Evolutionary conservation across 495 filamentous ascomycete species (phyloP), one percentile per base, ranked within the genome.

Genomic region (Achaetomiella virescens): DNA sequence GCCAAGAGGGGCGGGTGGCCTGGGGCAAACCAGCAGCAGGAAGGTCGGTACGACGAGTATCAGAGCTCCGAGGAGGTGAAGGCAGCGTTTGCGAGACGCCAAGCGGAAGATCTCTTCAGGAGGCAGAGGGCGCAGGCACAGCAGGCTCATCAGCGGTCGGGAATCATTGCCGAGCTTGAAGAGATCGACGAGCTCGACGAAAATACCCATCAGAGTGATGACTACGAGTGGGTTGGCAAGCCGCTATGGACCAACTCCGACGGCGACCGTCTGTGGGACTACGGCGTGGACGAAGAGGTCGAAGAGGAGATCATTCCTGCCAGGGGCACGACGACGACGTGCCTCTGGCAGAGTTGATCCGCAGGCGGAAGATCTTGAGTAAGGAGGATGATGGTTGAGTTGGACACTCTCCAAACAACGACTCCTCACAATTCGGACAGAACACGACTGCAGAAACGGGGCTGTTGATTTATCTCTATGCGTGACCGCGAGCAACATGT

Each of bases 211-310:
- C 54, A 61, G 38, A 58, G 62, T 12, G 59, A 62, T 36, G 58
- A 59, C 25, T 65, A 62, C 36, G 62, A 71, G 6, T 66, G 71
- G 46, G 73, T 75, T 48, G 79, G 82, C 8, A 81, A 84, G 61
- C 80, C 84, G 58, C 78, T 71, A 7, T 97, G 93, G 93, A 81
- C 76, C 6, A 92, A 96, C 59, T 78, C 83, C 0, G 91, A 96
- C 40, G 93, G 93, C 4, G 91, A 97, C 61, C 75, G 84, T 9
- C 75, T 97, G 33, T 77, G 83, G 41, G 93, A 98, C 65, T 98
- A 90, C 68, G 93, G 93, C 2, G 89, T 96, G 0, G 91, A 96
- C 61, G 88, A 89, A 61, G 88, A 90, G 9, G 81, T 75, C 9
- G 89, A 95, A 62, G 84, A 84, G 55, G 85, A 87, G 22, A 8